These are phyloP conservation scores for Hymenoscyphus occultus DNA, from an alignment of 2,329 filamentous ascomycete genomes.

Conservation along the genomic window DNA sequence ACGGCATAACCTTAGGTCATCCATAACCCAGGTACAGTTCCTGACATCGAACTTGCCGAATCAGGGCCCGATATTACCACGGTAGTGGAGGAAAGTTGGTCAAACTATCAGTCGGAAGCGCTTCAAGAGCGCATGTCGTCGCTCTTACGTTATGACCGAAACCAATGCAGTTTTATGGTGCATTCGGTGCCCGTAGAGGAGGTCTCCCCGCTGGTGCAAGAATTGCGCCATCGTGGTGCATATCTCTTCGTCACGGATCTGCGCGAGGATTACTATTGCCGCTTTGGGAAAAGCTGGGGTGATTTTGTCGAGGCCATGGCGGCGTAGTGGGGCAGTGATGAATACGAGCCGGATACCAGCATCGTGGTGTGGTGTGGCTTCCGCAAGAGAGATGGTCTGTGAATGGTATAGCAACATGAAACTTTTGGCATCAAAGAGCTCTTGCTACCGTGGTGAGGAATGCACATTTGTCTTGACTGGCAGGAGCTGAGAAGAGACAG, in stretches of 20 bases:
- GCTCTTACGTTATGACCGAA: constrained; percentile 8
- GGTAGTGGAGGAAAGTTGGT: constrained; percentile 17
- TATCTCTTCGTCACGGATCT: constrained; percentile 13
- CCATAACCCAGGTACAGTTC: constrained; percentile 21
- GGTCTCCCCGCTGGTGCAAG: background rate
- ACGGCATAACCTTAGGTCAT: constrained; percentile 11
- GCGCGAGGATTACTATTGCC: constrained; percentile 11
- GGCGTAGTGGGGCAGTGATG: background rate
- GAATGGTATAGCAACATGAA: background rate
- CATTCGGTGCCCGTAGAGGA: constrained; percentile 8
- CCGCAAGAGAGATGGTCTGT: background rate
- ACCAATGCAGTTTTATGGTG: constrained; percentile 7
- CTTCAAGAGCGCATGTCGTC: constrained; percentile 8
- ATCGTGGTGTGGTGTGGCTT: background rate
- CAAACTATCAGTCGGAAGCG: background rate
- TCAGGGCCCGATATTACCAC: constrained; percentile 17
- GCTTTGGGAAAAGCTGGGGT: constrained; percentile 10
- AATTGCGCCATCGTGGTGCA: constrained; percentile 4
- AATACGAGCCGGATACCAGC: background rate
- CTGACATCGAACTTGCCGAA: constrained; percentile 14
- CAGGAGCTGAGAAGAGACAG: background rate
- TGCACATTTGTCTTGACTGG: background rate
- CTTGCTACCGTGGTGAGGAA: background rate
- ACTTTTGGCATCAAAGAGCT: background rate
- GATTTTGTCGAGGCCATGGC: constrained; percentile 9